Percentiles rank a stretch among this genome's conserved stretches.
Conservation (phyloP, 2,329 filamentous ascomycete species). For the Thermoascus crustaceus region DNA sequence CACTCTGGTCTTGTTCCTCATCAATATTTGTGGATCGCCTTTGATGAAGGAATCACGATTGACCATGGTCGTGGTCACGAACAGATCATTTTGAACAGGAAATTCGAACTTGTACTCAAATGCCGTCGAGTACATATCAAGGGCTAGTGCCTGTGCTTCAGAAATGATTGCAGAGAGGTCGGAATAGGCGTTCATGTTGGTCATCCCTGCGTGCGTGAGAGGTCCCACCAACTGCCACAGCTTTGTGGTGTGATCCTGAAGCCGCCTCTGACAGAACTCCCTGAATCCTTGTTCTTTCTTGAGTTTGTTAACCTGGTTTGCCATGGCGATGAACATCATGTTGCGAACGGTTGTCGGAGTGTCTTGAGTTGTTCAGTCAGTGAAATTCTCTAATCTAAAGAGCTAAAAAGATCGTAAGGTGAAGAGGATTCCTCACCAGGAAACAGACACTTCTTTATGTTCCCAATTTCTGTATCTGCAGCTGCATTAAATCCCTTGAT, state of each 20-base stretch:
- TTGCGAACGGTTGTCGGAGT: slow-evolving; percentile 13
- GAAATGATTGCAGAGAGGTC: slow-evolving; percentile 17
- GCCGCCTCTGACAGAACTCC: slow-evolving; percentile 14
- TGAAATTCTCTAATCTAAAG: too few species aligned
- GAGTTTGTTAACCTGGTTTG: slow-evolving; percentile 13
- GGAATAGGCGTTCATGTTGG: slow-evolving; percentile 12
- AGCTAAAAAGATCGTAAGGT: too few species aligned
- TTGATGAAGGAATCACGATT: slow-evolving; percentile 13
- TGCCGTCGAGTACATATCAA: slow-evolving; percentile 20
- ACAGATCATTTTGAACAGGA: slow-evolving; percentile 14
- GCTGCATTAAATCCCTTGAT: slow-evolving; percentile 17
- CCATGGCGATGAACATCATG: slow-evolving; percentile 13
- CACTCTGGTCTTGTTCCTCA: slow-evolving; percentile 10
- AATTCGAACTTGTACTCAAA: slow-evolving; percentile 21
- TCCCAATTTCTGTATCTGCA: slow-evolving; percentile 15
- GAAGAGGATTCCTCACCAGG: slow-evolving; percentile 16
- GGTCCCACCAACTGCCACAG: slow-evolving; percentile 18
- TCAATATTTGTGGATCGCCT: slow-evolving; percentile 10
- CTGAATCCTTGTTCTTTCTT: slow-evolving; percentile 16
- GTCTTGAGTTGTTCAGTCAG: slow-evolving; percentile 9
- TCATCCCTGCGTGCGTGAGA: slow-evolving; percentile 11
- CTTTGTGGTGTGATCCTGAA: slow-evolving; percentile 10
- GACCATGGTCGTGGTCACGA: slow-evolving; percentile 19
- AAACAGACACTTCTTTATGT: slow-evolving; percentile 12
- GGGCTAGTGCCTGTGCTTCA: slow-evolving; percentile 19